Base-by-base conservation (phyloP, 129 eudicot genomes). In the Tagetes erecta region DNA sequence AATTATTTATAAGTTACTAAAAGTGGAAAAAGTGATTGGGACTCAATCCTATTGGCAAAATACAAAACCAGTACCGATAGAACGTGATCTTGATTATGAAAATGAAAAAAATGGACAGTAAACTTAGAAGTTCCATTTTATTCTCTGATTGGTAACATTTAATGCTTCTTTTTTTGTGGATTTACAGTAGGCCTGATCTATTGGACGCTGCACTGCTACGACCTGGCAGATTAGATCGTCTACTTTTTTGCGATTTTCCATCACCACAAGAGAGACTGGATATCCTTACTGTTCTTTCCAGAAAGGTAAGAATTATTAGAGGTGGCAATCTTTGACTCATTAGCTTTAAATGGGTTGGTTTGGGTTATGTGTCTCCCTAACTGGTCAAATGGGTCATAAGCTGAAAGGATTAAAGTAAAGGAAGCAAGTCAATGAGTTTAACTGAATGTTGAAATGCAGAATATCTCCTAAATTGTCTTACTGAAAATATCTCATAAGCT, bases 161-260 rank as follows among this genome's bases (percentile, higher is more conserved):
- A 47, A 38, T 13, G 33, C n/a, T 49, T 35, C n/a, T n/a, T n/a
- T 34, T 72, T 11, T 70, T 63, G 71, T 64, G 59, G 44, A 72
- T 81, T 64, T 78, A 76, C 87, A 94, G 98, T 86, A 84, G 98
- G 70, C 98, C 98, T 31, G 98, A 94, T 85, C 73, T 94, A 78
- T 96, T 94, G 34, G 98, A 94, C 88, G 97, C 98, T 80, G 96
- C 97, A 44, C 85, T 92, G 70, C 70, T 92, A 76, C 87, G 97
- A 67, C 97, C 97, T 68, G 97, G 97, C 72, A 86, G 97, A 83
- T 82, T 92, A 47, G 97, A 92, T 70, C 89, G 97, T 37, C 91
- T 94, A 58, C 88, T 94, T 34, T 88, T 94, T 72, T 94, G 98
- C 75, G 98, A 94, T 81, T 94, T 94, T 52, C 98, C 98, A 14